Base-by-base conservation (phyloP, 2,329 filamentous ascomycete species). In the Verticillium klebahnii region DNA sequence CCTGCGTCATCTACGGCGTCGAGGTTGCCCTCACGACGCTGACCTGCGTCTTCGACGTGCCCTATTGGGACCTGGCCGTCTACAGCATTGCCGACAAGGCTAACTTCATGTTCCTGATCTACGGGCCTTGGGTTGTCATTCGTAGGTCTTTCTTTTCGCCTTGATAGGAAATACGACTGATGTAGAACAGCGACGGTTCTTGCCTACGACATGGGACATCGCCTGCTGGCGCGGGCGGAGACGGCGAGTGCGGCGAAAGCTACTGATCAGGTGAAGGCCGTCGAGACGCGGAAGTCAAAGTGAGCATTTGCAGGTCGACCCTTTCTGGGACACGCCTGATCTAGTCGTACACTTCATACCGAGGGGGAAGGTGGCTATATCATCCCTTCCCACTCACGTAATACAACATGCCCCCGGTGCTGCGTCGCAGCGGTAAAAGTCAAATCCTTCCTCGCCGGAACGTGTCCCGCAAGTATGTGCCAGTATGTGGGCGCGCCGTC, bases 121-220 rank as follows among this genome's bases (percentile, higher is more conserved):
- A 85, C 68, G 74, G 80, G 2, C 80, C 83, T 0, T 87, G 82
- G 73, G 70, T 80, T 12, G 69, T 80, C 1, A 71, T 86, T 58
- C 82, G 84, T 87, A 66, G 80, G 84, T 78, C 0, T 9, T 37
- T 8, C 40, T 29, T 12, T n/a, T 15, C 19, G 5, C 12, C 52
- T 23, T 19, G 0, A n/a, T 59, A 5, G 17, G 2, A 1, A 7
- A 5, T 56, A 8, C 19, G 9, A 19, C 25, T 61, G 5, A 56
- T n/a, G 5, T 31, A 6, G 23, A n/a, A 4, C 57, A 86, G 84
- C 84, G 15, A 65, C 75, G 0, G 14, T 84, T 1, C 75, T 86
- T 71, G 81, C 78, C 11, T 66, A 78, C 25, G 84, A 87, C 66
- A 86, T 87, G 84, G 84, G 80, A 58, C 58, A 69, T 39, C 77